Conservation (phyloP, 202 grass and related monocot species). For the Digitaria exilis region DNA sequence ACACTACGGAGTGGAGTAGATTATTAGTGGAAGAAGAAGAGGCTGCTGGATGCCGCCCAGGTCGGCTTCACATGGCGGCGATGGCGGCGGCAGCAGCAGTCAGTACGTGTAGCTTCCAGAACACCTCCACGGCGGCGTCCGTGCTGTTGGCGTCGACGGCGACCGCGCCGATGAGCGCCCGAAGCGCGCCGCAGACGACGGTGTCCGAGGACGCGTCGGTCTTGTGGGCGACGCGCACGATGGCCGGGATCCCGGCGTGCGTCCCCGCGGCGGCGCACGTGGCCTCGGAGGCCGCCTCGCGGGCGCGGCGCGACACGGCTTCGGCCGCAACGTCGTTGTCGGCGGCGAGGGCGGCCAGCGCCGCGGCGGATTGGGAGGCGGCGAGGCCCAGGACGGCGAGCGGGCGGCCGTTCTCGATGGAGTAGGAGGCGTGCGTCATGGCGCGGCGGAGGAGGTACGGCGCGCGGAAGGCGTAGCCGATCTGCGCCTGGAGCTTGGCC, state of each 20-base stretch:
- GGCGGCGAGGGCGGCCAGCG: constrained; percentile 41
- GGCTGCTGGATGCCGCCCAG: not conserved
- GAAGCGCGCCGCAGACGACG: constrained; percentile 61
- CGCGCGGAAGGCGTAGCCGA: constrained; percentile 31
- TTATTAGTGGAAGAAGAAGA: no score
- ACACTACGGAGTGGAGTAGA: no score
- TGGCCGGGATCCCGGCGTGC: constrained; percentile 35
- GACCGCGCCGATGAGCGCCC: constrained; percentile 65
- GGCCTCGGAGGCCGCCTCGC: constrained; percentile 29
- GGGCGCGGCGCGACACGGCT: constrained; percentile 28
- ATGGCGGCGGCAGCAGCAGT: not conserved
- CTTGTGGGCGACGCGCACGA: constrained; percentile 57
- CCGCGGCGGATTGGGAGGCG: constrained; percentile 44
- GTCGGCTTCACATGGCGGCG: constrained; percentile 21
- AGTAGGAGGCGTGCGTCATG: constrained; percentile 67
- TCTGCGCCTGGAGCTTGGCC: constrained; percentile 51
- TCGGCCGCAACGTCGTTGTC: constrained; percentile 44
- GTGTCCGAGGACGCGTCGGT: constrained; percentile 43
- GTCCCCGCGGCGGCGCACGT: constrained; percentile 42
- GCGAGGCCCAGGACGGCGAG: constrained; percentile 63
- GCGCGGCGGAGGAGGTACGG: constrained; percentile 57
- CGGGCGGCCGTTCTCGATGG: constrained; percentile 57
- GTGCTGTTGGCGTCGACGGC: constrained; percentile 54
- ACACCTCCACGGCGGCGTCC: constrained; percentile 58
- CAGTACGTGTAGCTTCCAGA: constrained; percentile 46